Evolutionary conservation across 345 rosid species (phyloP).

Genomic region (Hibiscus mutabilis): DNA sequence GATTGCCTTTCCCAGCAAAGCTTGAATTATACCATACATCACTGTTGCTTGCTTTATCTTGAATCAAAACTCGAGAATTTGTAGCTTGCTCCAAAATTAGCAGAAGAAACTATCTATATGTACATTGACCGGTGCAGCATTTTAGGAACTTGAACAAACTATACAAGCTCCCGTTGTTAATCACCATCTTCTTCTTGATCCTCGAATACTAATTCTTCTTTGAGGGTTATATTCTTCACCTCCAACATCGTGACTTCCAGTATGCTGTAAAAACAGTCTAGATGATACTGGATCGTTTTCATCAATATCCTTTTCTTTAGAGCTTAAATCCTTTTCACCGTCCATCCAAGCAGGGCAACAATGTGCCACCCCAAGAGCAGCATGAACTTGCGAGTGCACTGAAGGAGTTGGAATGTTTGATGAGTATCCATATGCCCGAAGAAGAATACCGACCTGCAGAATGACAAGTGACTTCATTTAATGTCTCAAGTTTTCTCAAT

Average conservation of each 20-base stretch:
- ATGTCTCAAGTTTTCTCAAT: background rate
- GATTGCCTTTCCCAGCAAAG: too few relatives aligned
- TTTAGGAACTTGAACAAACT: background rate
- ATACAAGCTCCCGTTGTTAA: constrained; percentile 9
- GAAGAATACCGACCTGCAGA: constrained; percentile 82
- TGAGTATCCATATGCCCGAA: constrained; percentile 89
- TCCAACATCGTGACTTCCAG: constrained; percentile 47
- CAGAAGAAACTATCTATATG: constrained; percentile 5
- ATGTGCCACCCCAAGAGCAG: constrained; percentile 47
- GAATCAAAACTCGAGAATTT: constrained; percentile 1
- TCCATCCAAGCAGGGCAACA: constrained; percentile 80
- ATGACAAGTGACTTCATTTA: background rate
- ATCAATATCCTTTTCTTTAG: constrained; percentile 61
- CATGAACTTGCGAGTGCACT: constrained; percentile 26
- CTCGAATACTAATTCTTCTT: constrained; percentile 74
- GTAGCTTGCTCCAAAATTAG: background rate
- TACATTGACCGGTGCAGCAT: background rate
- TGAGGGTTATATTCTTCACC: constrained; percentile 56
- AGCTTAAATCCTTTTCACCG: constrained; percentile 21
- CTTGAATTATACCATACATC: background rate
- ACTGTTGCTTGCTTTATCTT: background rate
- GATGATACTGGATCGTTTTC: constrained; percentile 64
- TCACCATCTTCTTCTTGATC: constrained; percentile 94
- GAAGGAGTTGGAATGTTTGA: constrained; percentile 27
- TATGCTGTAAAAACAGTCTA: constrained; percentile 53